phyloP scores from a whole-genome alignment of 495 filamentous ascomycete genomes.

The Trichoderma orchidacearum region DNA sequence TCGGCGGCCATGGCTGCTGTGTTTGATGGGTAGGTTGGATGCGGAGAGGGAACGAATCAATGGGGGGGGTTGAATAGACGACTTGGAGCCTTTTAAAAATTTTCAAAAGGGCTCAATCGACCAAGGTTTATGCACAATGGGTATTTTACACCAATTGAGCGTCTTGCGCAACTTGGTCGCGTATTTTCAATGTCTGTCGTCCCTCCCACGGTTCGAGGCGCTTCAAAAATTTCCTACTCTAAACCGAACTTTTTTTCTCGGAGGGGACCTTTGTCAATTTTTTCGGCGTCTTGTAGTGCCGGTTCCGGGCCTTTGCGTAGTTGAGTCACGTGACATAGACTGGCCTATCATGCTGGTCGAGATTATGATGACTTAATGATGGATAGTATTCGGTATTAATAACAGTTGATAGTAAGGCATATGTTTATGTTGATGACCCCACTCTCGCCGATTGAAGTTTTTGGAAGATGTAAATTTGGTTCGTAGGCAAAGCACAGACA shows the following conservation, averaged over 20 bases:
- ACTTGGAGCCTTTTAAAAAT: not conserved
- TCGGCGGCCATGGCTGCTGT: slow-evolving; percentile 4
- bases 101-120: not conserved
- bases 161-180: not conserved
- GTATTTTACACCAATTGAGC: not conserved
- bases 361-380: not conserved
- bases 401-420: too few species aligned
- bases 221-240: not conserved
- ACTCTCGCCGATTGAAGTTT: too few species aligned
- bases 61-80: not conserved
- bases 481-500: too few species aligned
- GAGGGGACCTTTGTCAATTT: not conserved
- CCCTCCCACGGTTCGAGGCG: not conserved
- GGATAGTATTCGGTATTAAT: too few species aligned
- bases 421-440: too few species aligned
- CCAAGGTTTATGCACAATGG: not conserved
- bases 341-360: not conserved
- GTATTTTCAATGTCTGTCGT: not conserved
- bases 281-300: not conserved
- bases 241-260: not conserved
- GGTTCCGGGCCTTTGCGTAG: not conserved
- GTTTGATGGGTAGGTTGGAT: not conserved
- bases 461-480: too few species aligned
- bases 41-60: not conserved
- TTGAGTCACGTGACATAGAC: not conserved